Evolutionary conservation across 257 asterid genomes (phyloP).

Genomic region (Scutellaria baicalensis): DNA sequence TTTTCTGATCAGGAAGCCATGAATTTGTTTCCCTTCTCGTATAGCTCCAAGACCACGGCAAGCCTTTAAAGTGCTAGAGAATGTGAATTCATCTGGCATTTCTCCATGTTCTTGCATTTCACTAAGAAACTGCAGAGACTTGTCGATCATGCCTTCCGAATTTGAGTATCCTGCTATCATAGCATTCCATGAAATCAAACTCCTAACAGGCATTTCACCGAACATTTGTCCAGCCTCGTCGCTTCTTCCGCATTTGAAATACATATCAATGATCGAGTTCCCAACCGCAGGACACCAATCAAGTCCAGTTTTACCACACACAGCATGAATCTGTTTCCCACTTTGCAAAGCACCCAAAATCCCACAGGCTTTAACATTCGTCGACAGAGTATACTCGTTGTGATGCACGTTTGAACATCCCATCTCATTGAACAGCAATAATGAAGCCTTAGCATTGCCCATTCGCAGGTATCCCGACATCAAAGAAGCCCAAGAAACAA

Average conservation of each 20-base stretch:
- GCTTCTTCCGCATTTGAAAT: constrained; percentile 39
- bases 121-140: constrained; percentile 33
- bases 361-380: constrained; percentile 56
- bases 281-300: constrained; percentile 41
- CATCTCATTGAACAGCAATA: constrained; percentile 39
- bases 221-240: constrained; percentile 43
- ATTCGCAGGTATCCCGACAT: constrained; percentile 42
- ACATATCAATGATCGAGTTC: constrained; percentile 54
- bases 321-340: constrained; percentile 48
- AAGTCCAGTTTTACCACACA: constrained; percentile 43
- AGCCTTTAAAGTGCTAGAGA: constrained; percentile 57
- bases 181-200: constrained; percentile 46
- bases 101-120: constrained; percentile 43
- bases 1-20: constrained; percentile 31
- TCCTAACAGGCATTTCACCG: constrained; percentile 26
- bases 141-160: constrained; percentile 22
- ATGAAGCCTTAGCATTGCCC: constrained; percentile 22
- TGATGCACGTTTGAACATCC: constrained; percentile 27
- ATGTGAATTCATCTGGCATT: constrained; percentile 47
- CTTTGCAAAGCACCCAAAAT: constrained; percentile 19
- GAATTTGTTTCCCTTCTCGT: constrained; percentile 53
- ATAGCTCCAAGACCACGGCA: constrained; percentile 47
- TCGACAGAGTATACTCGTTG: constrained; percentile 53
- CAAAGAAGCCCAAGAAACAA: constrained; percentile 58
- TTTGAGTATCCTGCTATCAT: constrained; percentile 48